Conservation (phyloP, 2,329 filamentous ascomycete species). For the Aspergillus luchuensis region DNA sequence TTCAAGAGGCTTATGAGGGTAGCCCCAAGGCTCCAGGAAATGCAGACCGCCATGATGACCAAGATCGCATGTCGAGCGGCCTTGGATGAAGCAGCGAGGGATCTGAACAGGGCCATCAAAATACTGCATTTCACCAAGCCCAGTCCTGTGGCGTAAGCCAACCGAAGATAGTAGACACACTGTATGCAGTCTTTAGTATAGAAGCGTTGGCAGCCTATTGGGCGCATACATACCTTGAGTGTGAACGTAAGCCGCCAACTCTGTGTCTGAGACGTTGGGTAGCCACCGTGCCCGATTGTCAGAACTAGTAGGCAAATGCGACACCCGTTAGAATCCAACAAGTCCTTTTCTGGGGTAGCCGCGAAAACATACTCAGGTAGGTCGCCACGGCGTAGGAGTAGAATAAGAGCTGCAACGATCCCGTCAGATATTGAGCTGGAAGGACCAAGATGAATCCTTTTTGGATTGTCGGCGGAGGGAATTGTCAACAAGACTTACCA, state of each 20-base stretch:
- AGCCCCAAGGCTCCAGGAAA: slow-evolving; percentile 4
- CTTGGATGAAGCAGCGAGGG: neutral
- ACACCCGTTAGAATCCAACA: neutral
- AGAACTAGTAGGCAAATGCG: neutral
- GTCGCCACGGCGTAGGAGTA: slow-evolving; percentile 8
- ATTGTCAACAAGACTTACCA: neutral
- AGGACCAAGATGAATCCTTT: neutral
- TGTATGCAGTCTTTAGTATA: neutral
- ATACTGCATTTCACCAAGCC: slow-evolving; percentile 7
- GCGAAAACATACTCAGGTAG: slow-evolving; percentile 2
- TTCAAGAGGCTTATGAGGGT: neutral
- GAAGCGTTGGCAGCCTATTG: neutral
- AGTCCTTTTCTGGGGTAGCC: neutral
- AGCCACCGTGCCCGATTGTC: slow-evolving; percentile 9
- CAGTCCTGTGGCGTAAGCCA: slow-evolving; percentile 5
- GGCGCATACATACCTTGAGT: neutral
- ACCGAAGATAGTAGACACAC: slow-evolving; percentile 8
- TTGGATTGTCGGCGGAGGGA: neutral
- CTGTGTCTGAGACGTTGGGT: neutral
- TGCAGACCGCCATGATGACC: neutral
- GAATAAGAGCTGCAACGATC: neutral
- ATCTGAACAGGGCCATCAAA: neutral
- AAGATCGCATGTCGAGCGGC: neutral
- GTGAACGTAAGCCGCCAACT: slow-evolving; percentile 4
- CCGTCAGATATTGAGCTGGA: neutral